Evolutionary conservation across 2,329 filamentous ascomycete species (phyloP), one percentile per base, ranked within the genome.

Genomic region (Trichoderma sp.): DNA sequence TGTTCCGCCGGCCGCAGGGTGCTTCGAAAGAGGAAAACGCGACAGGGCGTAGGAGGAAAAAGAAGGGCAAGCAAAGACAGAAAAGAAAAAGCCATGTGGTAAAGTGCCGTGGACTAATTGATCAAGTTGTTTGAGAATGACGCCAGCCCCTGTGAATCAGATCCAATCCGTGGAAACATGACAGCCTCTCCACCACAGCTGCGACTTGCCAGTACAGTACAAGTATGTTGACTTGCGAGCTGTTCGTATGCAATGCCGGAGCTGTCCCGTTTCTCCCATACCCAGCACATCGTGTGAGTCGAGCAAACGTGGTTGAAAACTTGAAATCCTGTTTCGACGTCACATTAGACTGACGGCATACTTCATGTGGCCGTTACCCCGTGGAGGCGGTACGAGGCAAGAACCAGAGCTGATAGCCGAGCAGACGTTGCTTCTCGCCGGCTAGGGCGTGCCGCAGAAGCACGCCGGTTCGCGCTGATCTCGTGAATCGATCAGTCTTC

Each of bases 111-210:
- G 26, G 50, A 55, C 48, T 45, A 54, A 47, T 45, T 54, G 45
- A 45, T 63, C 5, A 55, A 54, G 1, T 63, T n/a, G 41, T 47
- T 55, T 54, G 59, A 44, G 50, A 54, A 63, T 63, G 59, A 63
- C 59, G 59, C 59, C 59, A 63, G 28, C 41, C 48, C 45, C 24
- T 12, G 59, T 54, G 41, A 54, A 55, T 54, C 59, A 63, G 59
- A 63, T 55, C 50, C 59, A 39, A 39, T 47, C 26, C 30, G 28
- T 39, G 50, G n/a, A 45, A 39, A 47, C 19, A 44, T 51, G 26
- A 30, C 41, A 54, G 34, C 39, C 21, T 44, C 59, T 39, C 59
- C 59, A 14, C 34, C 50, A 50, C 50, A 54, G 59, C 51, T 39
- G 7, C n/a, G 15, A 43, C 19, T 52, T 45, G 15, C 24, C 24